phyloP scores from a whole-genome alignment of 2,329 filamentous ascomycete genomes.

The Ophiostoma piceae region DNA sequence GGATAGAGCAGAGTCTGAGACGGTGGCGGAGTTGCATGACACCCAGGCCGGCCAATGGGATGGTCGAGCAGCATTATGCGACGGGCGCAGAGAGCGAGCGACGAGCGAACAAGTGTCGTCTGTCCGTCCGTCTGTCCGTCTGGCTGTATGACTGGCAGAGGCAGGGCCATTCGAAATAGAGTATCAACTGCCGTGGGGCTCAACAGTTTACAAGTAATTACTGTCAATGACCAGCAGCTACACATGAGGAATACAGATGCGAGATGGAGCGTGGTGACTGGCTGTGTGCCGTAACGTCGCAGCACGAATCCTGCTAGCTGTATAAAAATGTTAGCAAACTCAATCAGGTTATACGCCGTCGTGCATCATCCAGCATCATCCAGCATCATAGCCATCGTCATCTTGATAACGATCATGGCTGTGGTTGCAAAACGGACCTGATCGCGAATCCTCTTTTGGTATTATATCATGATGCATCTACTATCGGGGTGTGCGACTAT shows the following conservation, averaged over 20 bases:
- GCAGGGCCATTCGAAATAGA: background rate
- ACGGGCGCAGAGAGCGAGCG: background rate
- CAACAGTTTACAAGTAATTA: background rate
- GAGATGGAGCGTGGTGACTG: background rate
- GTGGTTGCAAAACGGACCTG: background rate
- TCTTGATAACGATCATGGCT: background rate
- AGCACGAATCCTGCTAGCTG: background rate
- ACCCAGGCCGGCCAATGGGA: background rate
- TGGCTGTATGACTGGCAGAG: background rate
- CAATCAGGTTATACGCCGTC: background rate
- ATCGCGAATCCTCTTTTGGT: background rate
- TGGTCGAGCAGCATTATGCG: background rate
- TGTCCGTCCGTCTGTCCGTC: background rate
- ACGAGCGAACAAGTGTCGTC: constrained; percentile 2
- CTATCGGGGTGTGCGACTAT: constrained; percentile 4
- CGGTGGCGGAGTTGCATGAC: constrained; percentile 12
- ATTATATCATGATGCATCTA: background rate
- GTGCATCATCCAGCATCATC: background rate
- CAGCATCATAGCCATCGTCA: constrained; percentile 2
- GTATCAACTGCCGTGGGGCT: background rate
- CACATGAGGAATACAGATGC: background rate
- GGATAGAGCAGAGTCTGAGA: background rate
- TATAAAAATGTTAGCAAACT: background rate
- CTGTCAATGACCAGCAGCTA: background rate
- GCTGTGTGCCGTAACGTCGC: constrained; percentile 4